phyloP scores from a whole-genome alignment of 2,329 filamentous ascomycete species.

The Sarocladium brachiariae region DNA sequence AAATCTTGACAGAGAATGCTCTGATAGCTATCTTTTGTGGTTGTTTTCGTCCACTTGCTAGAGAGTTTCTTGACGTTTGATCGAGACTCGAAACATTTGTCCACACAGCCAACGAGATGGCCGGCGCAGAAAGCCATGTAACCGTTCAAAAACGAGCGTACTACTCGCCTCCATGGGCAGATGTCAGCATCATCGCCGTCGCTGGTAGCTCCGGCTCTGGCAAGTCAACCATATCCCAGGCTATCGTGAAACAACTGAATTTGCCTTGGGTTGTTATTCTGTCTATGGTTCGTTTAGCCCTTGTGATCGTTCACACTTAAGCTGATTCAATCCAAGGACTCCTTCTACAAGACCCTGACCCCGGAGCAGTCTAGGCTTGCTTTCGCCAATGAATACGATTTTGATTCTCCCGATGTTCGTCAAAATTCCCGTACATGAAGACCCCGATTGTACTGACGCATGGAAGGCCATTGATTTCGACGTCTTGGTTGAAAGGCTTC shows the following conservation, averaged over 20 bases:
- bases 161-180: conserved; percentile 92
- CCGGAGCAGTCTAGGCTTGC: conserved; percentile 72
- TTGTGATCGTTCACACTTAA: neutral
- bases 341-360: conserved; percentile 88
- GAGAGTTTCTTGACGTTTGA: neutral
- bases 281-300: conserved; percentile 64
- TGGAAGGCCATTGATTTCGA: conserved; percentile 83
- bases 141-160: conserved; percentile 56
- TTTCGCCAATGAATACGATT: conserved; percentile 89
- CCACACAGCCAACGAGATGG: conserved; percentile 16
- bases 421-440: neutral
- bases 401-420: conserved; percentile 74
- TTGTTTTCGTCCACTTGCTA: neutral
- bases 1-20: conserved; percentile 8
- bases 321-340: conserved; percentile 58
- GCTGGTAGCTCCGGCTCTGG: conserved; percentile 90
- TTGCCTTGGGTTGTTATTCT: conserved; percentile 97
- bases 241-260: conserved; percentile 83
- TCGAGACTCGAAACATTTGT: neutral
- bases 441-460: neutral
- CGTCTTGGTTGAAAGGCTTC: conserved; percentile 68
- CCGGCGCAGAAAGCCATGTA: conserved; percentile 32
- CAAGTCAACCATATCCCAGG: conserved; percentile 88
- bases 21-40: neutral
- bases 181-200: conserved; percentile 93